phyloP scores from a whole-genome alignment of 257 asterid genomes.

The Solanum chiquidenum region DNA sequence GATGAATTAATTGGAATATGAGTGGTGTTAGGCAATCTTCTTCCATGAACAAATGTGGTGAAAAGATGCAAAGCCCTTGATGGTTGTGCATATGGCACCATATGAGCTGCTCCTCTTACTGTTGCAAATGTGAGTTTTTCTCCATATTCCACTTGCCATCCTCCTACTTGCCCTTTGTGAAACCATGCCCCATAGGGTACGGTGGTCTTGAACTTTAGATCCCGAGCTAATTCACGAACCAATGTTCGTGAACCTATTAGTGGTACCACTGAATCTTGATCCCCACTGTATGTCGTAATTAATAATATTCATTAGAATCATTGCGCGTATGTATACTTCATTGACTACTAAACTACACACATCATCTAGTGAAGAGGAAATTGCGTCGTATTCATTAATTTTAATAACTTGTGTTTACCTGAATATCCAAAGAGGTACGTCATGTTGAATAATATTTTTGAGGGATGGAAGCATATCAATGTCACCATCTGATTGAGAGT shows the following conservation, averaged over 20 bases:
- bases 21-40: conserved; percentile 26
- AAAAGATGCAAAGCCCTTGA: conserved; percentile 61
- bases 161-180: conserved; percentile 37
- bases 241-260: conserved; percentile 46
- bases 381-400: too few relatives aligned
- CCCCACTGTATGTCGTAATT: conserved; percentile 41
- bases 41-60: conserved; percentile 48
- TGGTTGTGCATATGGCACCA: conserved; percentile 82
- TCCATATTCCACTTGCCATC: conserved; percentile 68
- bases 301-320: too few relatives aligned
- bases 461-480: conserved; percentile 25
- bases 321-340: too few relatives aligned
- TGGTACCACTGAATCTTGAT: conserved; percentile 84
- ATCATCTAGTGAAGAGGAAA: too few relatives aligned
- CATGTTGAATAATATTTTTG: conserved; percentile 11
- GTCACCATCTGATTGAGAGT: conserved; percentile 9
- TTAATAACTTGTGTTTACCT: conserved; percentile 6
- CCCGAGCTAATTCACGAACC: conserved; percentile 45
- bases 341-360: too few relatives aligned
- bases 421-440: conserved; percentile 22
- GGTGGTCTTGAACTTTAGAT: conserved; percentile 37
- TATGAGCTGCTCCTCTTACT: conserved; percentile 81
- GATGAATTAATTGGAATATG: neutral
- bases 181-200: conserved; percentile 60
- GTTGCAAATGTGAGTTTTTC: conserved; percentile 58